Evolutionary conservation across 352 stramenopile genomes (phyloP), one percentile per base, ranked within the genome.

Genomic region (Phytopythium kandeliae): DNA sequence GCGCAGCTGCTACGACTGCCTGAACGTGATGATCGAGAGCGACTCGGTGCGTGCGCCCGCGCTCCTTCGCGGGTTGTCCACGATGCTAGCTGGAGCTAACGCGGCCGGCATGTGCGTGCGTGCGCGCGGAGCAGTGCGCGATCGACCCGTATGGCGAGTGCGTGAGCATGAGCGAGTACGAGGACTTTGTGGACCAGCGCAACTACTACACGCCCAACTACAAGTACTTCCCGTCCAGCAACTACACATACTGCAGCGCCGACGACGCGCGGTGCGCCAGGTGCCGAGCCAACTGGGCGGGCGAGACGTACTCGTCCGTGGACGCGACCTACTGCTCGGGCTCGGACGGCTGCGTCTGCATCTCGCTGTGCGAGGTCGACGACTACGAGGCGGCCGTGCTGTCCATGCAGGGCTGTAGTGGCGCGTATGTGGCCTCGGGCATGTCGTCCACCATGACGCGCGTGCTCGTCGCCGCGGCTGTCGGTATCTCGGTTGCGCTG

Each of bases 121-220:
- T 45, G 9, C 42, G 28, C 55, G 30, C n/a, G n/a, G n/a, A n/a
- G n/a, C 40, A 60, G 48, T 80, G 70, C 53, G 65, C 54, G 21
- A 52, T 80, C 36, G 56, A 67, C 34, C 57, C 61, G 13, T 41
- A 43, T 34, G 67, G 70, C 42, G 61, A 48, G 24, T 80, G 70
- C 22, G 67, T 80, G 45, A 76, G 62, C 36, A 62, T 65, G 52
- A 54, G 25, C 16, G 17, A 59, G 15, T 74, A 74, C 51, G 49
- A 70, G 41, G 40, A 44, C 25, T 74, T 74, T 38, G 26, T 63
- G 44, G 51, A 58, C 56, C 54, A 61, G 44, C 68, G 68, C 17
- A 67, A 65, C 58, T 78, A 78, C 57, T 78, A 78, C 57, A 62
- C 56, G 33, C 68, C 68, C 11, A 48, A 73, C 36, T 67, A 73